Base-by-base conservation (phyloP, 2,329 filamentous ascomycete genomes). In the Coleophoma crateriformis region DNA sequence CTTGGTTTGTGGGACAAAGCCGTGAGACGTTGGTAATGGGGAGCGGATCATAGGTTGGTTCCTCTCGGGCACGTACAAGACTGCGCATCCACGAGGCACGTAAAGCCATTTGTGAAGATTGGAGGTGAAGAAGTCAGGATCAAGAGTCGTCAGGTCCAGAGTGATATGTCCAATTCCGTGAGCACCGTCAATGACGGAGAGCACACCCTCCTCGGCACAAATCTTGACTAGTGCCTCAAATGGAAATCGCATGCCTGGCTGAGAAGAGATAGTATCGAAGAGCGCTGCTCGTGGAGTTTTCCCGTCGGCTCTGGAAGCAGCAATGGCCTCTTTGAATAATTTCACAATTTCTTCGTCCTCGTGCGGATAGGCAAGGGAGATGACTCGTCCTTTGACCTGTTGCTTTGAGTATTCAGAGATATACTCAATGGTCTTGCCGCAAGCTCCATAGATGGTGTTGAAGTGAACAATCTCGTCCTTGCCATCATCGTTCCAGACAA, bases 81-180 rank as follows among this genome's bases (percentile, higher is more conserved):
- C 72, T 3, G 90, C 90, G 63, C 87, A 90, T 14, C 85, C 86
- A 33, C 91, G 82, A 1, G 91, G 92, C 1, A 82, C 80, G 61
- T 82, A 84, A 7, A 96, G 81, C 92, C 92, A 97, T 72, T 95
- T 95, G 72, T 95, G 88, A 59, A 84, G 88, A 66, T 96, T 96
- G 49, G 78, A 85, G 13, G 92, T 78, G 62, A 95, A 88, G 70
- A 95, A 96, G 67, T 96, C 91, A 0, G 90, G 84, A 54, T 90
- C 79, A 3, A 90, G 70, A 4, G 69, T 66, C 0, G 64, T 55
- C 13, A 96, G 68, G 65, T 95, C 80, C 7, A 96, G 67, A 1
- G 78, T 73, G 7, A 96, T 76, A 67, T 94, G 86, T 2, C 92
- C 92, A 20, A 95, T 71, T 1, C 86, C 85, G 67, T 97, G 92